These are phyloP conservation scores for Pseudopithomyces maydicus DNA, from an alignment of 2,329 filamentous ascomycete genomes.

Conservation along the genomic window DNA sequence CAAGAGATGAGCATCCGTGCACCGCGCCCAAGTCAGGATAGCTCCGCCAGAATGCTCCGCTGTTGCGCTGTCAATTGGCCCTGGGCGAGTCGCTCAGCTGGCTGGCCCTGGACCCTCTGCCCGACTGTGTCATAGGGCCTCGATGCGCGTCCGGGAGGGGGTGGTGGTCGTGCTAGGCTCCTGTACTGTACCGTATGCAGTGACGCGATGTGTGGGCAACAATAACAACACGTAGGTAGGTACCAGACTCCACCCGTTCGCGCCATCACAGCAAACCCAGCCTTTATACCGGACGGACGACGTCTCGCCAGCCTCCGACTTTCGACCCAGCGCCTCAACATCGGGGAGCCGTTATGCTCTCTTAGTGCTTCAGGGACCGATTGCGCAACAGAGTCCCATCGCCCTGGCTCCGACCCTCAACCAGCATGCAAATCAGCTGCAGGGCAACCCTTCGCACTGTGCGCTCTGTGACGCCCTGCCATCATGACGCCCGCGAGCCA, in stretches of 20 bases:
- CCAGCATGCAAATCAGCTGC: not conserved
- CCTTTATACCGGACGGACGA: not conserved
- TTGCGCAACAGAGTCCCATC: not conserved
- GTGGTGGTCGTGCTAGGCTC: too few relatives aligned
- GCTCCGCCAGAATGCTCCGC: slow-evolving; percentile 22
- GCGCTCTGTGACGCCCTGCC: not conserved
- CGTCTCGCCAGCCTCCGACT: not conserved
- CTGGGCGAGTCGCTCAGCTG: slow-evolving; percentile 16
- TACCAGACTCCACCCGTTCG: not conserved
- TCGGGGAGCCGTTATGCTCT: not conserved
- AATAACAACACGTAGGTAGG: slow-evolving; percentile 1
- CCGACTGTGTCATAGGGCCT: slow-evolving; percentile 8
- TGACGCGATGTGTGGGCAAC: slow-evolving; percentile 1
- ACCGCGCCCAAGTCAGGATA: slow-evolving; percentile 1
- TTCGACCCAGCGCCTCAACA: not conserved
- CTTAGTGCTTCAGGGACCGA: not conserved
- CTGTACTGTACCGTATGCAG: slow-evolving; percentile 11
- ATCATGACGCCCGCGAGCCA: not conserved
- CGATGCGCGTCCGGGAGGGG: slow-evolving; percentile 9
- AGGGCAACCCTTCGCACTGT: not conserved
- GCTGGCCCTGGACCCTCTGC: too few relatives aligned
- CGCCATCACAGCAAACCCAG: not conserved
- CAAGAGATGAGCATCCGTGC: slow-evolving; percentile 22
- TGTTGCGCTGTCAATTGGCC: slow-evolving; percentile 22
- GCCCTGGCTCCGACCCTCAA: not conserved